phyloP scores from a whole-genome alignment of 163 green algal genomes.

The Scenedesmus sp. region DNA sequence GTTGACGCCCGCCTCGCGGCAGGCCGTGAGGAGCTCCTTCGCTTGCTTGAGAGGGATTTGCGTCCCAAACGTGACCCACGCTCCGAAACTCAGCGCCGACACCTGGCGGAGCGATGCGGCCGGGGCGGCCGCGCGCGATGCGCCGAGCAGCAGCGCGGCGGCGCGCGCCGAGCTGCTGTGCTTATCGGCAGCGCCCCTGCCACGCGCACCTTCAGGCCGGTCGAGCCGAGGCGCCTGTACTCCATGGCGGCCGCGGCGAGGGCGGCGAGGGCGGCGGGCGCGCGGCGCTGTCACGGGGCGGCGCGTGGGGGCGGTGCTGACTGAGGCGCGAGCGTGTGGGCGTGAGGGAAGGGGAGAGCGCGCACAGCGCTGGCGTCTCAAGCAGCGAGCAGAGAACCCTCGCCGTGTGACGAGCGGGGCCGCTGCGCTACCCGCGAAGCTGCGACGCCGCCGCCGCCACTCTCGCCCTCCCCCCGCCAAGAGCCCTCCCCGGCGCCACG shows the following conservation, averaged over 20 bases:
- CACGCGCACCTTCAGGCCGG: constrained; percentile 65
- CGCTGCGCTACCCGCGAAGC: no score
- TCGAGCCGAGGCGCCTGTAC: constrained; percentile 71
- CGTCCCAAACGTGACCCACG: constrained; percentile 76
- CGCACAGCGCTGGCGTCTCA: no score
- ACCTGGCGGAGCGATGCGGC: constrained; percentile 56
- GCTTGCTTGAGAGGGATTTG: constrained; percentile 61
- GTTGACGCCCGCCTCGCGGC: constrained; percentile 73
- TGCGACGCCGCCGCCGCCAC: no score
- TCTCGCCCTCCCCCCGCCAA: no score
- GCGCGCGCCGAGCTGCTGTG: not conserved
- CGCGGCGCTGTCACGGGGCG: no score
- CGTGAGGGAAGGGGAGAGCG: no score
- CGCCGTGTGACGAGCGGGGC: no score
- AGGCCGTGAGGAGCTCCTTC: constrained; percentile 68
- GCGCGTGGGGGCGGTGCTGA: no score
- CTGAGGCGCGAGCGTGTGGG: no score
- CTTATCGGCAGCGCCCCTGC: not conserved
- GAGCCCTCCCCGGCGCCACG: no score
- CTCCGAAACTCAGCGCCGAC: constrained; percentile 68
- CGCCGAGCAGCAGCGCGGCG: not conserved
- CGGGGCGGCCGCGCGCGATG: not conserved
- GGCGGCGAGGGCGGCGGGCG: no score
- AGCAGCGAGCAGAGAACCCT: no score
- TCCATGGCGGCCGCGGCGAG: constrained; percentile 58